phyloP scores from a whole-genome alignment of 345 rosid genomes.

The Xanthoceras sorbifolium region DNA sequence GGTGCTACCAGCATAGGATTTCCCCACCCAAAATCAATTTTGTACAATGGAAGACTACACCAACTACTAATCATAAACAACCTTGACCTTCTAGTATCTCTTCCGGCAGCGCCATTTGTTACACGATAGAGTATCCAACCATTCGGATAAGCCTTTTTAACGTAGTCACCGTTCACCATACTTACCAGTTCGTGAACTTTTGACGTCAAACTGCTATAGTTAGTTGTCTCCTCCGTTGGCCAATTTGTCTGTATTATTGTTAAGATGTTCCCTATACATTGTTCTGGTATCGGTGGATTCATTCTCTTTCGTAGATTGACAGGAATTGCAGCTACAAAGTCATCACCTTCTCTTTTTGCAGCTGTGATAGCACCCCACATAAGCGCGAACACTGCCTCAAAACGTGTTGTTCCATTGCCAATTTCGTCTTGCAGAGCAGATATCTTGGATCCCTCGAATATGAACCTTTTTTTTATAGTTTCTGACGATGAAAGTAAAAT shows the following conservation, averaged over 20 bases:
- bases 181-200: not conserved
- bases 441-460: constrained; percentile 21
- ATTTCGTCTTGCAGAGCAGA: constrained; percentile 16
- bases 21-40: constrained; percentile 32
- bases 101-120: too few relatives aligned
- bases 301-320: constrained; percentile 18
- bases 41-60: constrained; percentile 13
- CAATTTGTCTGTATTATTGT: not conserved
- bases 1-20: constrained; percentile 20
- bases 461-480: constrained; percentile 21
- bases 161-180: not conserved
- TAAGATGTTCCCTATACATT: constrained; percentile 9
- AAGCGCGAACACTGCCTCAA: not conserved
- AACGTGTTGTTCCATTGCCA: not conserved
- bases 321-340: not conserved
- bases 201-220: not conserved
- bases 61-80: constrained; percentile 13
- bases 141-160: not conserved
- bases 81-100: too few relatives aligned
- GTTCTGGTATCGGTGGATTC: constrained; percentile 17
- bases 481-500: too few relatives aligned
- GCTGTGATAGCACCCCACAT: not conserved
- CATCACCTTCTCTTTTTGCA: not conserved
- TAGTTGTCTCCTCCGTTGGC: not conserved
- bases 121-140: not conserved